These are phyloP conservation scores for Vaccinium vitisidaea DNA, from an alignment of 148 eudicot species.

Conservation along the genomic window DNA sequence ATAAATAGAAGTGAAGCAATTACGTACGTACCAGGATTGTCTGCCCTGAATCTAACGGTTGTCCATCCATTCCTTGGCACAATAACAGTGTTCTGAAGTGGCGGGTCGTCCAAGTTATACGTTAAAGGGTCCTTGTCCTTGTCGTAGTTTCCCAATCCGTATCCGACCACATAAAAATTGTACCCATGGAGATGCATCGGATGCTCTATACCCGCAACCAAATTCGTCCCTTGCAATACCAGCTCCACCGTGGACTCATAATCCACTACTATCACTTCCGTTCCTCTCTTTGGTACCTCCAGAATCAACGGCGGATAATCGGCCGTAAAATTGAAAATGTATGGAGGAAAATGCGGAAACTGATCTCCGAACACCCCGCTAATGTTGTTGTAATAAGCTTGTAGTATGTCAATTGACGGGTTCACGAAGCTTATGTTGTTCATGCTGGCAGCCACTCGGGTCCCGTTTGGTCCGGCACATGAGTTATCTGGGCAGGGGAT, in stretches of 20 bases:
- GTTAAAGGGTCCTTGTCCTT: conserved; percentile 29
- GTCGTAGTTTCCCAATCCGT: conserved; percentile 40
- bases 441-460: conserved; percentile 35
- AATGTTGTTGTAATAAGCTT: conserved; percentile 33
- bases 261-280: conserved; percentile 24
- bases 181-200: conserved; percentile 49
- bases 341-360: conserved; percentile 31
- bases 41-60: conserved; percentile 36
- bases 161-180: conserved; percentile 35
- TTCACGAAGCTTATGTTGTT: conserved; percentile 12
- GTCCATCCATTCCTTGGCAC: conserved; percentile 46
- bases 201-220: conserved; percentile 37
- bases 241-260: conserved; percentile 33
- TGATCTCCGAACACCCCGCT: conserved; percentile 24
- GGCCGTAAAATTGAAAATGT: conserved; percentile 28
- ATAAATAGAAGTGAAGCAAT: not conserved
- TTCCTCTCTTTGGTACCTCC: conserved; percentile 18
- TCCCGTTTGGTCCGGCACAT: conserved; percentile 33
- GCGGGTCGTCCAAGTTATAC: conserved; percentile 44
- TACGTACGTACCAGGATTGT: conserved; percentile 33
- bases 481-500: conserved; percentile 23
- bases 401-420: conserved; percentile 29
- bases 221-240: conserved; percentile 35
- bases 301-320: conserved; percentile 19
- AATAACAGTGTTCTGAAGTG: conserved; percentile 26